Evolutionary conservation across 305 asterid species (phyloP), one percentile per base, ranked within the genome.

Genomic region (Striga hermonthica): DNA sequence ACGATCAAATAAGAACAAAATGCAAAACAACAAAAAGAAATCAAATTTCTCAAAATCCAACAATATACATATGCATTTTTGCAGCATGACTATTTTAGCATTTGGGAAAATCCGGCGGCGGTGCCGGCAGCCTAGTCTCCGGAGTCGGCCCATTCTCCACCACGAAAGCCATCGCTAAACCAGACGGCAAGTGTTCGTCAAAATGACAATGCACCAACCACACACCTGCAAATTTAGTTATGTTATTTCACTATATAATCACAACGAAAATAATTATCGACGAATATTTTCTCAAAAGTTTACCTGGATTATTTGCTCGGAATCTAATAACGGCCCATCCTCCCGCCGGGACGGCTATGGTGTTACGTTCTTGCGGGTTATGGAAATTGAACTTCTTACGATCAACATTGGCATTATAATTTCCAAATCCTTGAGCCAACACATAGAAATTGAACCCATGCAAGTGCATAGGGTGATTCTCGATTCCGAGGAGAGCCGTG

Each of bases 171-270:
- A 67, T 74, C 1, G 94, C 90, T 47, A 86, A 77, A 50, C 90
- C 90, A 90, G 85, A 86, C 11, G 90, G 67, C 0, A 86, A 82
- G 60, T 86, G 94, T 68, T 75, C 85, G 65, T 86, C 90, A 9
- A 86, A 78, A 60, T 86, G 94, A 57, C 93, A 86, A 71, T 86
- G 94, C 49, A 86, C 64, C 60, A 76, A 85, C 92, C 89, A 83
- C 3, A 83, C 93, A 4, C 93, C 93, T 2, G 89, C 31, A 22
- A 22, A 22, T 22, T 22, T 22, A 22, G 2, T 22, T 22, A 22
- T 22, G 2, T 22, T 22, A 22, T 22, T 22, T 22, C 31, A 22
- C 31, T 22, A 22, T 22, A 22, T 22, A 22, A 22, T 22, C 31
- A 2, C 31, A 22, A 22, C 31, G 31, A 22, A 22, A 22, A 22